These are phyloP conservation scores for Neovahlkampfia damariscottae DNA, from an alignment of 78 protist genomes.

Conservation along the genomic window DNA sequence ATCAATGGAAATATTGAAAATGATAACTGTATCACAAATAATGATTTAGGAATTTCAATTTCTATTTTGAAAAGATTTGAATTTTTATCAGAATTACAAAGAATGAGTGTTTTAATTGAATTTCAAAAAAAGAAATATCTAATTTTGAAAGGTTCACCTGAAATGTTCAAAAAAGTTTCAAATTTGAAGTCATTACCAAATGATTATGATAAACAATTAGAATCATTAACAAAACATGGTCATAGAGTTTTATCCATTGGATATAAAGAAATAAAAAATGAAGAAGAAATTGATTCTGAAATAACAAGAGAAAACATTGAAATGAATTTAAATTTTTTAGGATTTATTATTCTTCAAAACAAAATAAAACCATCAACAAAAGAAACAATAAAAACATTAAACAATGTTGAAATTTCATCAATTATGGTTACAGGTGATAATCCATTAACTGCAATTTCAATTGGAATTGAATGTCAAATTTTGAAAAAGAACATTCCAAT, in stretches of 20 bases:
- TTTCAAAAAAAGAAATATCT: slow-evolving; percentile 8
- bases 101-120: background rate
- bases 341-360: slow-evolving; percentile 72
- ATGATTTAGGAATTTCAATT: no score
- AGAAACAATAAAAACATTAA: slow-evolving; percentile 31
- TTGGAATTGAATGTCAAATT: slow-evolving; percentile 51
- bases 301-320: slow-evolving; percentile 43
- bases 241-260: slow-evolving; percentile 80
- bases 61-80: slow-evolving; percentile 57
- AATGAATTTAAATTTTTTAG: slow-evolving; percentile 68
- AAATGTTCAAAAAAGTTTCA: background rate
- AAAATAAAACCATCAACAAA: slow-evolving; percentile 63
- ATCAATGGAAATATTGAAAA: no score
- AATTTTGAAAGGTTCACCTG: slow-evolving; percentile 87
- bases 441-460: slow-evolving; percentile 81
- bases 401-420: slow-evolving; percentile 36
- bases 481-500: background rate
- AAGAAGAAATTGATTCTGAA: background rate
- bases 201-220: slow-evolving; percentile 22
- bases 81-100: background rate
- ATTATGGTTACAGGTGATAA: slow-evolving; percentile 98
- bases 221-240: slow-evolving; percentile 39
- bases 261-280: background rate
- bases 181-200: slow-evolving; percentile 20
- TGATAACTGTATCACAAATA: no score